phyloP scores from a whole-genome alignment of 345 rosid species.

The Theobroma cacao region DNA sequence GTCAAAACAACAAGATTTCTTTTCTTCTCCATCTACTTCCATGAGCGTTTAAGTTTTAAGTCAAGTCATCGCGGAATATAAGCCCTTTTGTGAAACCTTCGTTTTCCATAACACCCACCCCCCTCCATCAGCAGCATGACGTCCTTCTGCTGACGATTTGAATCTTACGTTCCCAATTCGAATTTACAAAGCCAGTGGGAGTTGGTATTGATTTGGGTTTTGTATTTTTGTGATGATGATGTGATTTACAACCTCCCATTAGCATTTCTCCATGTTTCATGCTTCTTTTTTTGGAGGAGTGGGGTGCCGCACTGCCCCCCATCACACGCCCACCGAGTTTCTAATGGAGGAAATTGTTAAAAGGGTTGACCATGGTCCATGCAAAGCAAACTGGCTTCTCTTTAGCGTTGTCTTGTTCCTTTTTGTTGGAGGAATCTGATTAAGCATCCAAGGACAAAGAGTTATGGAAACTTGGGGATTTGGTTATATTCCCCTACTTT shows the following conservation, averaged over 20 bases:
- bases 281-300: not conserved
- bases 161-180: not conserved
- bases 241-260: not conserved
- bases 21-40: not conserved
- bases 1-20: not conserved
- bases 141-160: not conserved
- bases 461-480: not conserved
- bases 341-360: not conserved
- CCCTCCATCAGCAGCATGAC: not conserved
- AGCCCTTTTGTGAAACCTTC: not conserved
- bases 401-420: not conserved
- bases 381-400: not conserved
- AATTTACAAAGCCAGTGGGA: not conserved
- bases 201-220: not conserved
- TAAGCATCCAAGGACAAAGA: not conserved
- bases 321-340: not conserved
- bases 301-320: not conserved
- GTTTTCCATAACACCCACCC: not conserved
- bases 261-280: not conserved
- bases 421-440: not conserved
- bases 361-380: not conserved
- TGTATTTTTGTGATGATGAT: not conserved
- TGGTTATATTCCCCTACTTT: not conserved
- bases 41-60: not conserved
- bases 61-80: not conserved